These are phyloP conservation scores for Colletotrichum sp. DNA, from an alignment of 2,329 filamentous ascomycete genomes.

Conservation along the genomic window DNA sequence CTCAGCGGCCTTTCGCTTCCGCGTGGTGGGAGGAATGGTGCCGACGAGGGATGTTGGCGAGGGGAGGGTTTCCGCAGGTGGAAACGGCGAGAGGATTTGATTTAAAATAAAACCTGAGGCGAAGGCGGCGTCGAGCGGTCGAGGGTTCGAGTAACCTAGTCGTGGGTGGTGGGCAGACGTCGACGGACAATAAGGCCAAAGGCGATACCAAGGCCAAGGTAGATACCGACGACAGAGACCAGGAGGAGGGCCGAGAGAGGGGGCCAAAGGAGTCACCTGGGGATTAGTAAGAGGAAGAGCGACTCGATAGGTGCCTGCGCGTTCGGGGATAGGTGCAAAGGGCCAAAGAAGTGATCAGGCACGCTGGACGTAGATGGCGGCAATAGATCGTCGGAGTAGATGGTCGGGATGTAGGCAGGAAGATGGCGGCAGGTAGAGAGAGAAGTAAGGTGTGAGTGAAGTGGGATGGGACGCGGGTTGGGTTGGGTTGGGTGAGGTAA, in stretches of 20 bases:
- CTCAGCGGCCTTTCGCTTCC: conserved; percentile 71
- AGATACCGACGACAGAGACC: not conserved
- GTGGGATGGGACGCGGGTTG: not conserved
- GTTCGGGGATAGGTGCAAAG: not conserved
- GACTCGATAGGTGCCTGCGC: not conserved
- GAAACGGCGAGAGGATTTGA: not conserved
- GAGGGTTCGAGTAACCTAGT: not conserved
- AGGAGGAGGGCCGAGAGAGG: not conserved
- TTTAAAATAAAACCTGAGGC: not conserved
- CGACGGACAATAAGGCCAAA: not conserved
- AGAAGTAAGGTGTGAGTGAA: not conserved
- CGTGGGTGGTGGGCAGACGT: not conserved
- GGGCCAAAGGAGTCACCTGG: not conserved
- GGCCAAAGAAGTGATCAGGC: not conserved
- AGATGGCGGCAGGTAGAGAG: not conserved
- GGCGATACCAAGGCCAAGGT: not conserved
- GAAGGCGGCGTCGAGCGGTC: not conserved
- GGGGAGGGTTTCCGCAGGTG: conserved; percentile 13
- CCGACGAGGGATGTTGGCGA: conserved; percentile 28
- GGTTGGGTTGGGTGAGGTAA: not conserved
- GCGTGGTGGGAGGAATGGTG: conserved; percentile 65
- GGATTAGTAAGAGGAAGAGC: not conserved
- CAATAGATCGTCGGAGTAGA: not conserved
- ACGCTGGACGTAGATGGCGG: not conserved
- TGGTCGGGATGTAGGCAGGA: not conserved